phyloP scores from a whole-genome alignment of 2,329 filamentous ascomycete species.

The Fusarium longipes region DNA sequence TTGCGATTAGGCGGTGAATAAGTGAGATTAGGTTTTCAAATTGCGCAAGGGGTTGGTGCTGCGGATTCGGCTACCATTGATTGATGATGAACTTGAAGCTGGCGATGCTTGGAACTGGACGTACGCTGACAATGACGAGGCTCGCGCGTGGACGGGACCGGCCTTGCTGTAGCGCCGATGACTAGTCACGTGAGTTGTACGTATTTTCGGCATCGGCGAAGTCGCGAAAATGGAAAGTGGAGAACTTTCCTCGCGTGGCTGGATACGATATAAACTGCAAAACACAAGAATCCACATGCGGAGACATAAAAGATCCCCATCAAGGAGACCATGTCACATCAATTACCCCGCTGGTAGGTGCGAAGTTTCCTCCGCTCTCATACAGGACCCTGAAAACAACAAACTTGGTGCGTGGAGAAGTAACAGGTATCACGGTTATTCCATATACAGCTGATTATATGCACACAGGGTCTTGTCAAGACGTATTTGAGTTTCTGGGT shows the following conservation, averaged over 20 bases:
- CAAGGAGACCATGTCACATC: constrained; percentile 33
- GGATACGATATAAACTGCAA: constrained; percentile 26
- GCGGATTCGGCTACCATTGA: constrained; percentile 6
- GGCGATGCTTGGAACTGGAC: constrained; percentile 32
- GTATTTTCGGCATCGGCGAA: background rate
- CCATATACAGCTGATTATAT: background rate
- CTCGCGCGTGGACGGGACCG: constrained; percentile 30
- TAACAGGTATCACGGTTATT: constrained; percentile 20
- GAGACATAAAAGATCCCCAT: constrained; percentile 34
- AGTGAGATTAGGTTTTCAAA: background rate
- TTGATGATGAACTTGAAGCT: constrained; percentile 24
- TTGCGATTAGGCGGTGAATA: background rate
- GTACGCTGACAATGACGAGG: constrained; percentile 47
- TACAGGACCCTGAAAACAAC: constrained; percentile 33
- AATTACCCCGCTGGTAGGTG: constrained; percentile 40
- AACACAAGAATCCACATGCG: constrained; percentile 37
- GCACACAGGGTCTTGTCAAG: constrained; percentile 17
- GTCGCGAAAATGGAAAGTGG: background rate
- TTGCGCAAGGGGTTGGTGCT: background rate
- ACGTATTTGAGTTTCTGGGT: constrained; percentile 12
- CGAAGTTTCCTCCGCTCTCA: constrained; percentile 27
- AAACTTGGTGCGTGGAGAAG: constrained; percentile 14
- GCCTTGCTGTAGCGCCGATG: constrained; percentile 29
- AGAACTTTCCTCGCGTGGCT: constrained; percentile 26
- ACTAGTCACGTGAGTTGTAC: constrained; percentile 27